Evolutionary conservation across 768 basidiomycete genomes (phyloP), one percentile per base, ranked within the genome.

Genomic region (Naganishia vaughanmartiniae): DNA sequence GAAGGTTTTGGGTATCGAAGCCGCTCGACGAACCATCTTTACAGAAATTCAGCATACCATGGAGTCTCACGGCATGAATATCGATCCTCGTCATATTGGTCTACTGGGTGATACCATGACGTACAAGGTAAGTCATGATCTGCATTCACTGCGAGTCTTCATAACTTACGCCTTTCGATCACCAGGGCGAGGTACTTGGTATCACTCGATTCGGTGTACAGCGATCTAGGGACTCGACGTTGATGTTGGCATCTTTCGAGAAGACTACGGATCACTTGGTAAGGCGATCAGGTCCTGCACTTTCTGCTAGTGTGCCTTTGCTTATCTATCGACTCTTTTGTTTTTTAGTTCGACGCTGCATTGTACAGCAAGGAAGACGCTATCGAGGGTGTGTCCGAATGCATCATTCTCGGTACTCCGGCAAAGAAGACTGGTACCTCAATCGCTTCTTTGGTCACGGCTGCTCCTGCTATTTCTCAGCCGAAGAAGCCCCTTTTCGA

Each of bases 171-270:
- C 33, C 26, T n/a, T 45, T 19, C 30, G 33, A 10, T 55, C 36
- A 28, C 24, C 78, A 94, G 91, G 96, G 96, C 53, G 95, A 98
- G 80, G 93, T 98, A 0, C 83, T 99, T 65, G 96, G 96, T 54
- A 98, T 99, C 81, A 99, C 96, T 9, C 90, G 96, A 34, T 98
- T 98, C 82, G 96, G 96, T 78, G 95, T 99, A 30, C 92, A 94
- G 10, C 97, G 97, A 84, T 98, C 98, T 93, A 98, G 98, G 82
- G 96, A 99, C 73, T 83, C 82, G 48, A 94, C 97, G 0, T 87
- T 99, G 76, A 99, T 98, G 96, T 84, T 98, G 76, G 96, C 96
- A 12, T 96, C 93, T 30, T 99, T 99, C 81, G 96, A 99, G 83
- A 98, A 98, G 84, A 98, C 96, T 19, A 99, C 96, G 17, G 96